These are phyloP conservation scores for Calonectria ilicicola DNA, from an alignment of 2,329 filamentous ascomycete species.

Conservation along the genomic window DNA sequence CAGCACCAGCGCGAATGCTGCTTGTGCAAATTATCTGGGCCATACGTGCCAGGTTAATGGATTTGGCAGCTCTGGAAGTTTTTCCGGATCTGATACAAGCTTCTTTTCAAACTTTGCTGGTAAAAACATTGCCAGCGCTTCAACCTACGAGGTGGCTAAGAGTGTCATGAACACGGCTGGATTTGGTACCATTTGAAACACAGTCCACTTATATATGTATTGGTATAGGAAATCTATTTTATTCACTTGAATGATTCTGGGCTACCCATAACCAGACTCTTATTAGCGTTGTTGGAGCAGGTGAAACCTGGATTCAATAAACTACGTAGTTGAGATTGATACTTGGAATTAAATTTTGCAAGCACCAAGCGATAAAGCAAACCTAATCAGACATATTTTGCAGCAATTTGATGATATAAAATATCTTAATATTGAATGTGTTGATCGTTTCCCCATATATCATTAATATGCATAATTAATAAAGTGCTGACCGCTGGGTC, in stretches of 20 bases:
- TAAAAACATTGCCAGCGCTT: conserved; percentile 61
- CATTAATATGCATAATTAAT: not conserved
- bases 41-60: conserved; percentile 62
- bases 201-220: not conserved
- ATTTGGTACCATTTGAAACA: conserved; percentile 51
- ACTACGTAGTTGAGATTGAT: not conserved
- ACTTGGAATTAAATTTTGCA: not conserved
- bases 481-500: not conserved
- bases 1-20: conserved; percentile 47
- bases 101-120: conserved; percentile 62
- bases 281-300: not conserved
- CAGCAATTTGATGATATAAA: too few relatives aligned
- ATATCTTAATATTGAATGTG: not conserved
- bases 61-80: conserved; percentile 52
- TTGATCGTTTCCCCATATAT: not conserved
- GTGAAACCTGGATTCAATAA: not conserved
- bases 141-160: conserved; percentile 46
- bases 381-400: not conserved
- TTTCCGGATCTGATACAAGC: conserved; percentile 53
- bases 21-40: conserved; percentile 58
- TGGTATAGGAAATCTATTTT: not conserved
- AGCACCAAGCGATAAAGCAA: not conserved
- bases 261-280: not conserved
- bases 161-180: conserved; percentile 54
- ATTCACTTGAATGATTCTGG: too few relatives aligned